phyloP scores from a whole-genome alignment of 1,284 basidiomycete genomes.

The Afroboletus lepidellus region DNA sequence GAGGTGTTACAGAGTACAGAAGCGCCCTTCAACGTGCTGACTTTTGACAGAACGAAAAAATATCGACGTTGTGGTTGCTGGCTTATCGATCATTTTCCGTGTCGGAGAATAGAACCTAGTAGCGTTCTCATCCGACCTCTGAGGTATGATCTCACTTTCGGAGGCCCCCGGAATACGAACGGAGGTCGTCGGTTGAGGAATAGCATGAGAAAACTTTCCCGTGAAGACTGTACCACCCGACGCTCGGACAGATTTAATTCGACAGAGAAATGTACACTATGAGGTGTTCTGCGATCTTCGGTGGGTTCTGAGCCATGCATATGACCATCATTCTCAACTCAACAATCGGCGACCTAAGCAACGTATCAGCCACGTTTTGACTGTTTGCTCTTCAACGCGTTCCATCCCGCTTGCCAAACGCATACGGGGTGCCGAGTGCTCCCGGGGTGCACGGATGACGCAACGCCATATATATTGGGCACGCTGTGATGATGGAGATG shows the following conservation, averaged over 20 bases:
- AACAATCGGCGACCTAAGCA: background rate
- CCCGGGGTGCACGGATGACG: background rate
- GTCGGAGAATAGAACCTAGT: background rate
- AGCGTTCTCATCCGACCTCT: background rate
- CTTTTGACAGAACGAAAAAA: background rate
- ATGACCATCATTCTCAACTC: background rate
- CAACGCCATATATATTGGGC: background rate
- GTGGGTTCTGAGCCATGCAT: background rate
- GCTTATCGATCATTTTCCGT: background rate
- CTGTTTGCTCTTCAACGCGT: conserved; percentile 3
- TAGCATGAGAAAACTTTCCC: no score
- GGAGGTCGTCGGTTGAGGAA: conserved; percentile 6
- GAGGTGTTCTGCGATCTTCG: conserved; percentile 2
- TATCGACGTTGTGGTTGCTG: no score
- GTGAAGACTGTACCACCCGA: background rate
- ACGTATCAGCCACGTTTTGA: background rate
- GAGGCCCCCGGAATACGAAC: conserved; percentile 4
- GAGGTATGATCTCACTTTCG: background rate
- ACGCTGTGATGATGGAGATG: background rate
- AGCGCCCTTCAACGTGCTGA: background rate
- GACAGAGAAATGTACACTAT: background rate
- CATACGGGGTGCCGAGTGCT: conserved; percentile 1
- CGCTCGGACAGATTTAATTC: background rate
- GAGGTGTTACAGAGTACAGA: background rate
- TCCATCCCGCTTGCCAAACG: background rate